Percentiles rank a stretch among this genome's conserved stretches.
Conservation (phyloP, 257 asterid species). For the Solanum pinnatisectum region DNA sequence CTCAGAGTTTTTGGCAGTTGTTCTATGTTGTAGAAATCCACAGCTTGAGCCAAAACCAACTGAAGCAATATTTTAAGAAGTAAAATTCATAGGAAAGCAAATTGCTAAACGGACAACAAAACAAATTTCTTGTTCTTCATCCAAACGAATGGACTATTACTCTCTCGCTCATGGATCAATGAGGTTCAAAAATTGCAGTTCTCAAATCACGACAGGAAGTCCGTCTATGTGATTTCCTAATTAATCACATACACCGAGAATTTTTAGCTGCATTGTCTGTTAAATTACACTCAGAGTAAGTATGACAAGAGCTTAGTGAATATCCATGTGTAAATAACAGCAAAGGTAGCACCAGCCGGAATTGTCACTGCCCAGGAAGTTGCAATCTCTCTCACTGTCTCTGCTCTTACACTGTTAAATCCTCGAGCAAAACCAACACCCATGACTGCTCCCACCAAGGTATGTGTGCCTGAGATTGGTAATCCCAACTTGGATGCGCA, state of each 20-base stretch:
- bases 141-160: background rate
- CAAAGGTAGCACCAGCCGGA: conserved; percentile 78
- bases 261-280: conserved; percentile 6
- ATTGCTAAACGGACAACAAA: background rate
- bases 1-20: background rate
- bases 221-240: conserved; percentile 3
- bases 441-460: conserved; percentile 98
- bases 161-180: background rate
- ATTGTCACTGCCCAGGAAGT: conserved; percentile 89
- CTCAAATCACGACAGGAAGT: background rate
- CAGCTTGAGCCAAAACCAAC: background rate
- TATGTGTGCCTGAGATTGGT: conserved; percentile 91
- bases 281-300: conserved; percentile 32
- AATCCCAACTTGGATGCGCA: conserved; percentile 78
- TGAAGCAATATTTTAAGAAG: background rate
- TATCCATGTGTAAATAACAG: conserved; percentile 78
- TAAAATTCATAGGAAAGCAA: background rate
- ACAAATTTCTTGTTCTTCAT: background rate
- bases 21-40: background rate
- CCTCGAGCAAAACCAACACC: conserved; percentile 95
- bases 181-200: background rate
- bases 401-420: conserved; percentile 76
- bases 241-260: background rate
- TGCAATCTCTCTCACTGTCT: conserved; percentile 82
- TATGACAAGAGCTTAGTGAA: conserved; percentile 55